Percentiles rank a stretch among this genome's conserved stretches.
Conservation (phyloP, 2,329 filamentous ascomycete species). For the Orbilia oligospora region DNA sequence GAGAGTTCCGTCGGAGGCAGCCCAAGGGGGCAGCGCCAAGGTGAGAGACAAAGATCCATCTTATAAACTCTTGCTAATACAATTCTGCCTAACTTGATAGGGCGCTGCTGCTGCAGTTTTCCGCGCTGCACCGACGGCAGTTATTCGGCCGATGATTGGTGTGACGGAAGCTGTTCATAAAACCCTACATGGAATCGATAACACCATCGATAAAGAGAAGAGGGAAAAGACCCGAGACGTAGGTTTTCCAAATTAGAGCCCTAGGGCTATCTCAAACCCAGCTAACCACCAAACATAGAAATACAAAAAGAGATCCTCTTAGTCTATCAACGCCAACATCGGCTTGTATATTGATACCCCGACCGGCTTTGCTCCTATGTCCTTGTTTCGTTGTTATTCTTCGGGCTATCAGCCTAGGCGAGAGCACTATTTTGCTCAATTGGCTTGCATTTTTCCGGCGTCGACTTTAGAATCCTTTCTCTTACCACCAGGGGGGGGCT, state of each 20-base stretch:
- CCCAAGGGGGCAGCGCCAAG: constrained; percentile 83
- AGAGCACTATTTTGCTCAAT: too few relatives aligned
- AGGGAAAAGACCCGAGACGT: constrained; percentile 88
- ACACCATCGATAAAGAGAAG: constrained; percentile 87
- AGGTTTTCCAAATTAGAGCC: constrained; percentile 69
- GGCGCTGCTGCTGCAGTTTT: constrained; percentile 84
- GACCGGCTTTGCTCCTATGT: not conserved
- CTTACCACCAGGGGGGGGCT: too few relatives aligned
- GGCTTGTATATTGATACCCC: not conserved
- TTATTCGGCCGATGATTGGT: constrained; percentile 90
- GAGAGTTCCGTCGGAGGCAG: constrained; percentile 89
- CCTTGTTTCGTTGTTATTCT: not conserved
- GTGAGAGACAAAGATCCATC: constrained; percentile 39
- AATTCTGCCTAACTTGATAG: constrained; percentile 65
- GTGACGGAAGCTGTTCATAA: constrained; percentile 90
- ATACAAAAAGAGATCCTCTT: constrained; percentile 54
- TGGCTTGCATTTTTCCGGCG: too few relatives aligned
- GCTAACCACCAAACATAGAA: constrained; percentile 42
- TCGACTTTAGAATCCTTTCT: too few relatives aligned
- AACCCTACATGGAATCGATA: constrained; percentile 91
- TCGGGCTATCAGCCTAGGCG: not conserved
- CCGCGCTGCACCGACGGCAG: constrained; percentile 89
- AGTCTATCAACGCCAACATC: not conserved
- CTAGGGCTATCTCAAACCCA: not conserved
- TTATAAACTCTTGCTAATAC: constrained; percentile 3